Evolutionary conservation across 495 filamentous ascomycete genomes (phyloP).

Genomic region (Eremomyces bilateralis): DNA sequence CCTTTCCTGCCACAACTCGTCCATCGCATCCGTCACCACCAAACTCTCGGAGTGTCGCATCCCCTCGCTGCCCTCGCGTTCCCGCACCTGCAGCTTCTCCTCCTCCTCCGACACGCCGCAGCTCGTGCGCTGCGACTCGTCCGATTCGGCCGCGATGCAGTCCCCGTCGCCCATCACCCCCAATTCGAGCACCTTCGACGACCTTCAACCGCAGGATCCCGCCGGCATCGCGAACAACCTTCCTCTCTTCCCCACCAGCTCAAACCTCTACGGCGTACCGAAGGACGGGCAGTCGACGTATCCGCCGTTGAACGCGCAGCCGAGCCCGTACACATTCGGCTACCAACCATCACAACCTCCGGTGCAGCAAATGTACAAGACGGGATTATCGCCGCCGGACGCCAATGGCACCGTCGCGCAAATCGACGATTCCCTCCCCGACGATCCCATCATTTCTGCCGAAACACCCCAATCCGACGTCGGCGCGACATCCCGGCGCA

Average conservation of each 20-base stretch:
- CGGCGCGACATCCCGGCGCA: slow-evolving; percentile 5
- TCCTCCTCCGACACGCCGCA: slow-evolving; percentile 19
- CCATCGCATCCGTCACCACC: slow-evolving; percentile 1
- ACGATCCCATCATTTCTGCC: neutral
- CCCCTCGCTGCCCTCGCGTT: slow-evolving; percentile 9
- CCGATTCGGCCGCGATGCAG: slow-evolving; percentile 14
- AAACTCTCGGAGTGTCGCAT: too few relatives aligned
- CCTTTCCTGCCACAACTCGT: neutral
- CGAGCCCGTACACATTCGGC: slow-evolving; percentile 3
- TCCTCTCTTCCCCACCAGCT: slow-evolving; percentile 6
- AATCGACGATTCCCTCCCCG: too few relatives aligned
- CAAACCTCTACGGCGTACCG: slow-evolving; percentile 3
- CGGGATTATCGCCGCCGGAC: too few relatives aligned
- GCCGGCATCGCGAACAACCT: too few relatives aligned
- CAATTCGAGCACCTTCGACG: slow-evolving; percentile 12
- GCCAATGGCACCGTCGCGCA: too few relatives aligned
- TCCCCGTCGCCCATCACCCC: slow-evolving; percentile 20
- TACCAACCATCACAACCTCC: neutral
- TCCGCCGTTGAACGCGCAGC: slow-evolving; percentile 8
- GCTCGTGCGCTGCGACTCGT: slow-evolving; percentile 16
- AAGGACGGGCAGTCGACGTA: slow-evolving; percentile 10
- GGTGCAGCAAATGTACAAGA: neutral
- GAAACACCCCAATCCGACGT: slow-evolving; percentile 2
- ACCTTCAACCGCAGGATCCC: slow-evolving; percentile 4
- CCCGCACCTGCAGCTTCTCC: slow-evolving; percentile 18